These are phyloP conservation scores for Saccharomycodes ludwigii DNA, from an alignment of 805 yeast species.

Conservation along the genomic window DNA sequence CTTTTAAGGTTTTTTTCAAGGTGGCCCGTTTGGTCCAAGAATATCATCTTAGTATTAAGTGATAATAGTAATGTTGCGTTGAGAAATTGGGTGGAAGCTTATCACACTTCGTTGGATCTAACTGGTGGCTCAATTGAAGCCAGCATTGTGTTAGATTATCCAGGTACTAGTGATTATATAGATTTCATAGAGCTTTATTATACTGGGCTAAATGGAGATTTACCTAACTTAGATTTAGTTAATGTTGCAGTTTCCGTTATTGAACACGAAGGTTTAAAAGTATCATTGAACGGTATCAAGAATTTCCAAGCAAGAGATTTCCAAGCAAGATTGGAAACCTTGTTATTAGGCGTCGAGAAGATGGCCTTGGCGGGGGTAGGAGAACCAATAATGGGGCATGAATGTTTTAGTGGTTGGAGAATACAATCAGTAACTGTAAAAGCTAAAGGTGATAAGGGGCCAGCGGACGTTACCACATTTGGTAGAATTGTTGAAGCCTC, in stretches of 20 bases:
- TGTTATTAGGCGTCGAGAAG: constrained; percentile 53
- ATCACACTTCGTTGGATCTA: constrained; percentile 69
- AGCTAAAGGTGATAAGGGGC: constrained; percentile 50
- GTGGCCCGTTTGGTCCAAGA: constrained; percentile 93
- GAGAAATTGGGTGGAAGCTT: constrained; percentile 86
- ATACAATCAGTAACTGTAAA: constrained; percentile 77
- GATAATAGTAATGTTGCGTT: constrained; percentile 56
- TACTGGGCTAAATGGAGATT: constrained; percentile 88
- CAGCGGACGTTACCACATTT: constrained; percentile 73
- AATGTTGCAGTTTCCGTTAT: constrained; percentile 69
- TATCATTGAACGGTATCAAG: constrained; percentile 51
- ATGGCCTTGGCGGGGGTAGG: constrained; percentile 62
- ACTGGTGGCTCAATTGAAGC: constrained; percentile 94
- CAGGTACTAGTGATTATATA: constrained; percentile 52
- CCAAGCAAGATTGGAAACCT: constrained; percentile 41
- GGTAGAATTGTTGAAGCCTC: constrained; percentile 85
- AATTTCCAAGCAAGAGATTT: constrained; percentile 36
- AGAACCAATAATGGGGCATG: constrained; percentile 51
- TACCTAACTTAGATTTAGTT: constrained; percentile 84
- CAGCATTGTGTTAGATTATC: constrained; percentile 74
- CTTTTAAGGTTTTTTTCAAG: constrained; percentile 69
- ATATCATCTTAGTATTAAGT: constrained; percentile 76
- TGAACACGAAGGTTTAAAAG: constrained; percentile 62
- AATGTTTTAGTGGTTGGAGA: constrained; percentile 92
- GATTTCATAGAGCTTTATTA: constrained; percentile 64